These are phyloP conservation scores for Capsicum rhomboideum DNA, from an alignment of 257 asterid species.

Conservation along the genomic window DNA sequence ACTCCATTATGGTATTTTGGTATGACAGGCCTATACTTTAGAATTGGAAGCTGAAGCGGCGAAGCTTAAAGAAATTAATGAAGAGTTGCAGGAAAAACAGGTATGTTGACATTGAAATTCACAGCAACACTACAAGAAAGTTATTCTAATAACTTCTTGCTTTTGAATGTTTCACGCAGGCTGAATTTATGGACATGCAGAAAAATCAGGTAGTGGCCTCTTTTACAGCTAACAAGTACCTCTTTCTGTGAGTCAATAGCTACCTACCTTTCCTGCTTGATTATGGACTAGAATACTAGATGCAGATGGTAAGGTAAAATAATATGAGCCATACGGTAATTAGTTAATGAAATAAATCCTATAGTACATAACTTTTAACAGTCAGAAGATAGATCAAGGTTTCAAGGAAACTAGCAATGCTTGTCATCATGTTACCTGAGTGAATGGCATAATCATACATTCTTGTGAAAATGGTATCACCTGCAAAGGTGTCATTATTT, in stretches of 20 bases:
- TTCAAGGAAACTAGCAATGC: background rate
- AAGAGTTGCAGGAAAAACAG: conserved; percentile 71
- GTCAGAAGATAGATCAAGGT: background rate
- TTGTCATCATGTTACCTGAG: background rate
- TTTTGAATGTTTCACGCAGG: conserved; percentile 32
- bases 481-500: background rate
- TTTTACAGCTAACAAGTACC: background rate
- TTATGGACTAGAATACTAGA: background rate
- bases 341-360: background rate
- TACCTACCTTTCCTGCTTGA: background rate
- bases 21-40: conserved; percentile 70
- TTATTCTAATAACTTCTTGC: background rate
- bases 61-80: conserved; percentile 60
- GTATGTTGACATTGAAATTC: conserved; percentile 17
- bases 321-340: background rate
- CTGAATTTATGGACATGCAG: conserved; percentile 59
- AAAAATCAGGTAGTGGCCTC: conserved; percentile 56
- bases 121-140: background rate
- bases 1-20: background rate
- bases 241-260: background rate
- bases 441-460: background rate
- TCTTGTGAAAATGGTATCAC: background rate
- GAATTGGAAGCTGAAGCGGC: conserved; percentile 91
- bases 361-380: background rate
- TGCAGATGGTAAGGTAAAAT: background rate